These are phyloP conservation scores for Plasmodium gonderi DNA, from an alignment of 169 alveolate species.

Conservation along the genomic window DNA sequence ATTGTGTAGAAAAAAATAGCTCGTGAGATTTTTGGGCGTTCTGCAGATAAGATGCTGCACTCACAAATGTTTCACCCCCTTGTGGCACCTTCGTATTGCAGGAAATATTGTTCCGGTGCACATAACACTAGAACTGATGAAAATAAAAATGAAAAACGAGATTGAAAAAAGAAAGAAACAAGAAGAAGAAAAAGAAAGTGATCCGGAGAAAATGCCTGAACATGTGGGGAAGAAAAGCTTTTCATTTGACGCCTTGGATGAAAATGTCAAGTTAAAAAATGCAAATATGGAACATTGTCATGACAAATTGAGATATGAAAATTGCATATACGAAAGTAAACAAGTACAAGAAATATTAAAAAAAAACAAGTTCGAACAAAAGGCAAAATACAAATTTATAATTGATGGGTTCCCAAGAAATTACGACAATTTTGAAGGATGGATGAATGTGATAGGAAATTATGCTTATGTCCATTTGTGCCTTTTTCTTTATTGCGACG, in stretches of 20 bases:
- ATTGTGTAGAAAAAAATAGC: no score
- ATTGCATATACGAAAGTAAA: constrained; percentile 56
- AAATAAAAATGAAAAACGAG: constrained; percentile 89
- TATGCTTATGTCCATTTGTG: constrained; percentile 79
- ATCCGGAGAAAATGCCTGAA: neutral
- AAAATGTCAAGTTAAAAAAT: constrained; percentile 25
- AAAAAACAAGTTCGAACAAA: constrained; percentile 29
- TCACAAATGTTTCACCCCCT: neutral
- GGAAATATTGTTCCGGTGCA: constrained; percentile 95
- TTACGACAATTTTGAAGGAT: constrained; percentile 88
- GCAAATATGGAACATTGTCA: constrained; percentile 11
- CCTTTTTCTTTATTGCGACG: constrained; percentile 78
- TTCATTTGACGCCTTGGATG: constrained; percentile 55
- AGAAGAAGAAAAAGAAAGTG: constrained; percentile 75
- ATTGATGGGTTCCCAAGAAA: constrained; percentile 98
- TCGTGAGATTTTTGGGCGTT: no score
- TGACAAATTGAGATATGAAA: constrained; percentile 55
- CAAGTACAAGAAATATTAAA: constrained; percentile 41
- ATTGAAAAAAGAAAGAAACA: constrained; percentile 79
- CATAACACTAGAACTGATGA: constrained; percentile 90
- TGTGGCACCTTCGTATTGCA: neutral
- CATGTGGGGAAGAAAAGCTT: constrained; percentile 29
- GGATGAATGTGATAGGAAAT: constrained; percentile 83
- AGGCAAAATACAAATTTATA: constrained; percentile 84
- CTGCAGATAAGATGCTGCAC: neutral